Conservation (phyloP, 768 basidiomycete genomes). For the Russula vinacea region DNA sequence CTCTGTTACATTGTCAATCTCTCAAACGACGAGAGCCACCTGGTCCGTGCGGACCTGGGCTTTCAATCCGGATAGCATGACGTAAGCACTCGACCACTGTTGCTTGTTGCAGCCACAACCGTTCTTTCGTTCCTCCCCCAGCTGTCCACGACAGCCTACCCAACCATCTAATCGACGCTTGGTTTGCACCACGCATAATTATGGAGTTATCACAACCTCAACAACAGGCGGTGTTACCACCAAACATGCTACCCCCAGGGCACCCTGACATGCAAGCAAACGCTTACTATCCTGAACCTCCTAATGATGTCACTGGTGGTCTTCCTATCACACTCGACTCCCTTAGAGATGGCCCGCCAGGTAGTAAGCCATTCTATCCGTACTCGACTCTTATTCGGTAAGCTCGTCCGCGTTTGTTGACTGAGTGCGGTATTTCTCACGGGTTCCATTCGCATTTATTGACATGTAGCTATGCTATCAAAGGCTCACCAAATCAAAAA, state of each 20-base stretch:
- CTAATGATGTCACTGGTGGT: constrained; percentile 77
- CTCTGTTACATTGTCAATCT: constrained; percentile 30
- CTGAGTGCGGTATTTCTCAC: constrained; percentile 11
- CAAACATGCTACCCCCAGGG: constrained; percentile 56
- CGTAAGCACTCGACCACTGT: constrained; percentile 44
- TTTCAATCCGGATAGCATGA: constrained; percentile 41
- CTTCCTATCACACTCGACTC: constrained; percentile 86
- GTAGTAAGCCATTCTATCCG: constrained; percentile 87
- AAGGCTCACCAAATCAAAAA: constrained; percentile 85
- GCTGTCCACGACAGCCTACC: constrained; percentile 28
- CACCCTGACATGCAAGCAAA: constrained; percentile 41
- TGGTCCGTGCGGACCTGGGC: constrained; percentile 55
- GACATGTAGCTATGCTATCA: constrained; percentile 75
- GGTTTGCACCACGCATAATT: background rate
- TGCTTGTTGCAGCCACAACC: constrained; percentile 38
- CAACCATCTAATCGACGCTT: background rate
- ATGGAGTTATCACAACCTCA: constrained; percentile 33
- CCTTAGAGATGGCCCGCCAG: constrained; percentile 80
- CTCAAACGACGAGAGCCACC: constrained; percentile 28
- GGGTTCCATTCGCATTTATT: background rate
- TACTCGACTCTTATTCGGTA: constrained; percentile 89
- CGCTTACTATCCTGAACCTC: constrained; percentile 66
- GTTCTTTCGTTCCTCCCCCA: constrained; percentile 44
- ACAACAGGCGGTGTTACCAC: constrained; percentile 55
- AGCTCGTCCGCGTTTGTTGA: constrained; percentile 35